Conservation (phyloP, 106 monocot species). For the Xerophyta viscosa region DNA sequence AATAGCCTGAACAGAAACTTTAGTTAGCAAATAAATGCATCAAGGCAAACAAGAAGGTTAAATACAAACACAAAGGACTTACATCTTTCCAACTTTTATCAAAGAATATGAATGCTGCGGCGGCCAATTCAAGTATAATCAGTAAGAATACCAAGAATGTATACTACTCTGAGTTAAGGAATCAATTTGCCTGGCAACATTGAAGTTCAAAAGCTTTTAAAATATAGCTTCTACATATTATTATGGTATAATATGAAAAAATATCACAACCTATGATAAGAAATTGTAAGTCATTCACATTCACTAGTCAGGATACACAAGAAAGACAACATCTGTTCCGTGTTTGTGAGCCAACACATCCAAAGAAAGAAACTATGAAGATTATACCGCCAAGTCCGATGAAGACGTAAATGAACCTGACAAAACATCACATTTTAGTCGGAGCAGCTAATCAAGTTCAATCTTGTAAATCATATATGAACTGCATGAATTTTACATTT, state of each 20-base stretch:
- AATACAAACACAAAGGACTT: constrained; percentile 12
- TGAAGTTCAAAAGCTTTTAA: too few relatives aligned
- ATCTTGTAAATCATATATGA: too few relatives aligned
- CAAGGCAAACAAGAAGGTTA: neutral
- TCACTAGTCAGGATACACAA: constrained; percentile 52
- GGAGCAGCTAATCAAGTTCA: neutral
- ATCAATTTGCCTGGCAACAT: too few relatives aligned
- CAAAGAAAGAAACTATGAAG: constrained; percentile 53
- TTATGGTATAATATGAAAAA: too few relatives aligned
- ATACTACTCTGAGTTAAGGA: constrained; percentile 70
- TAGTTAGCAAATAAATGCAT: constrained; percentile 4
- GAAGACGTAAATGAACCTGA: constrained; percentile 69
- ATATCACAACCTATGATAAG: too few relatives aligned
- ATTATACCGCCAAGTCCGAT: too few relatives aligned
- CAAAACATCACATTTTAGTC: constrained; percentile 15
- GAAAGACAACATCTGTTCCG: constrained; percentile 66
- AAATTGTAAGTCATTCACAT: too few relatives aligned
- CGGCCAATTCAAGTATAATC: constrained; percentile 68
- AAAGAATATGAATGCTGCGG: constrained; percentile 89
- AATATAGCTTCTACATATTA: too few relatives aligned
- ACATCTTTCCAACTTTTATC: constrained; percentile 89
- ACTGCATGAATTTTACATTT: too few relatives aligned
- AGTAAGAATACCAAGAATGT: constrained; percentile 68
- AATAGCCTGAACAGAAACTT: constrained; percentile 39
- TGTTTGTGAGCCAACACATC: constrained; percentile 46